Evolutionary conservation across 352 stramenopile species (phyloP), one percentile per base, ranked within the genome.

Genomic region (Globisporangium nunn): DNA sequence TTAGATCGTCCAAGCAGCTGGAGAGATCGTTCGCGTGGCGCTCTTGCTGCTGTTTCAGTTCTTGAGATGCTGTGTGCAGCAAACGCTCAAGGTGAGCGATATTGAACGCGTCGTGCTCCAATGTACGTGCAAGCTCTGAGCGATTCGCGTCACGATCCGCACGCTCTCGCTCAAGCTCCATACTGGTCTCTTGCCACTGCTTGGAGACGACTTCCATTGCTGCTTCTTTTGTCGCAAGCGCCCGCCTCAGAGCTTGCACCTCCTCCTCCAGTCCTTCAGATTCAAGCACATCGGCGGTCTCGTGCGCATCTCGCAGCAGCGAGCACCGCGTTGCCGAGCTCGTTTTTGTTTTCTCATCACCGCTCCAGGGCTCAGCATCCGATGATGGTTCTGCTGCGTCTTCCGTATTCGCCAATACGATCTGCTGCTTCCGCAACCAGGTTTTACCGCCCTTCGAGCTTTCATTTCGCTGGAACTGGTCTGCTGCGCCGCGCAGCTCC

Each of bases 401-500:
- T 2, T 50, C 12, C 8, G 45, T 23, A 23, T n/a, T 15, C 15
- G 6, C 37, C 1, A 12, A 43, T 10, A 43, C 0, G 37, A 43
- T 41, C 28, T 14, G 58, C 4, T 58, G 65, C 37, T 73, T 47
- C 43, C 71, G 28, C 29, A 61, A 59, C 3, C 49, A 50, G 23
- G 53, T 61, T 6, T 66, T 56, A 1, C 35, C 30, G 11, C 65
- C 23, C 11, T 49, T 45, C 14, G 62, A 10, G 7, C 62, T 14
- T 41, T 56, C 70, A 6, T 58, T 40, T 46, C 67, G 64, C 6
- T 67, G 56, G 23, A 64, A 55, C 6, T 67, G 50, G 3, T 56
- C 43, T 2, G 79, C 45, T 35, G 49, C 46, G 4, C 55, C 50
- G n/a, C 50, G 37, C 10, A 80, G 41, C 17, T 61, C 52, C 15